Conservation (phyloP, 1,139 yeast species). For the Kodamaea fungicola region DNA sequence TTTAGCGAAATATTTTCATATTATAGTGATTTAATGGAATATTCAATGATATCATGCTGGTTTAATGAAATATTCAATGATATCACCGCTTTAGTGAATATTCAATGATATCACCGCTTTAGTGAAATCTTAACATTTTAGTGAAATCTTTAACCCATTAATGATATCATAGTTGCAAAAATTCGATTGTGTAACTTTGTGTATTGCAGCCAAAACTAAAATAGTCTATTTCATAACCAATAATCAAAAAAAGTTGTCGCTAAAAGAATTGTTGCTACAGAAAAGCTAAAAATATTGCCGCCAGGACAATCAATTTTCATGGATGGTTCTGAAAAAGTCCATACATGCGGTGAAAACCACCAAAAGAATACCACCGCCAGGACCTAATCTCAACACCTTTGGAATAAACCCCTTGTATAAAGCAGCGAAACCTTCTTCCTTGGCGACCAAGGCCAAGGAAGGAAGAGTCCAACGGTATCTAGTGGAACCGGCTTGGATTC, state of each 20-base stretch:
- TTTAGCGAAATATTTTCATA: too few relatives aligned
- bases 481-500: constrained; percentile 86
- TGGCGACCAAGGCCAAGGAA: constrained; percentile 67
- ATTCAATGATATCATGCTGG: too few relatives aligned
- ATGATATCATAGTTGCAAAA: too few relatives aligned
- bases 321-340: constrained; percentile 83
- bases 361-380: constrained; percentile 97
- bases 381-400: constrained; percentile 95
- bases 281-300: neutral
- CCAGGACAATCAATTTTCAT: constrained; percentile 24
- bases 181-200: neutral
- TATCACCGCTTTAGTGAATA: too few relatives aligned
- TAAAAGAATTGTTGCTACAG: too few relatives aligned
- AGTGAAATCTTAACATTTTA: too few relatives aligned
- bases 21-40: too few relatives aligned
- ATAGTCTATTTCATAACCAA: neutral
- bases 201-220: constrained; percentile 3
- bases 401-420: constrained; percentile 90
- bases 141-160: too few relatives aligned
- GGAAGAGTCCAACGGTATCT: constrained; percentile 94
- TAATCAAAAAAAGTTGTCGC: neutral
- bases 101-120: too few relatives aligned
- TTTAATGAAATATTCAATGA: too few relatives aligned
- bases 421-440: constrained; percentile 63
- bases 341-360: constrained; percentile 93